Conservation (phyloP, 225 moss, liverwort and hornwort genomes). For the Marchantia polymorpha region DNA sequence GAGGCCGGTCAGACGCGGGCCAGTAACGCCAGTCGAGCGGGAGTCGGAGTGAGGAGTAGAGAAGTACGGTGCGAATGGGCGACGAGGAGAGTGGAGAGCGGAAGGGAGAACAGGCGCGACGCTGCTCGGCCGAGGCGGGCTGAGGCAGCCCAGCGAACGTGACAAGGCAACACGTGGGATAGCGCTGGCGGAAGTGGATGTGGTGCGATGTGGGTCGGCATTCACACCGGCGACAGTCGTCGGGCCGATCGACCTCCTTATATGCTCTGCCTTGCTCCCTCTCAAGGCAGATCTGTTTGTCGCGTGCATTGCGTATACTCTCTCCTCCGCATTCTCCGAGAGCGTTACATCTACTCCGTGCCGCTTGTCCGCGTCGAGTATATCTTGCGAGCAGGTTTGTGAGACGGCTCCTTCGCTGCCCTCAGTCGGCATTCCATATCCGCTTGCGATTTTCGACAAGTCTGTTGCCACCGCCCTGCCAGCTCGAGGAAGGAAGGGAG, state of each 20-base stretch:
- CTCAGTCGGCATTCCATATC: too few relatives aligned
- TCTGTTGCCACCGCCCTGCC: not conserved
- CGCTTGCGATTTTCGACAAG: not conserved
- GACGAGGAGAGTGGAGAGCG: not conserved
- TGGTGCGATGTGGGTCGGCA: not conserved
- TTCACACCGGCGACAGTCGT: not conserved
- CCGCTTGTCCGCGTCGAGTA: not conserved
- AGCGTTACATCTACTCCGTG: not conserved
- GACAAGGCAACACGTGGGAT: conserved; percentile 16
- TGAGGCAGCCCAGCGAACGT: not conserved
- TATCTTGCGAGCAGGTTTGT: not conserved
- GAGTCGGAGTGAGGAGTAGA: too few relatives aligned
- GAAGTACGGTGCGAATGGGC: not conserved
- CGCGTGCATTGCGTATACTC: not conserved
- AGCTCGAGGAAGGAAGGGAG: not conserved
- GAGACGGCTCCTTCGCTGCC: not conserved
- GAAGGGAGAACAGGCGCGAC: too few relatives aligned
- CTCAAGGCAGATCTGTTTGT: conserved; percentile 9
- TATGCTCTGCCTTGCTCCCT: not conserved
- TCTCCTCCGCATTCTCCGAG: not conserved
- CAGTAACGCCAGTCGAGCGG: not conserved
- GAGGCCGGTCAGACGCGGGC: too few relatives aligned
- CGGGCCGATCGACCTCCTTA: not conserved
- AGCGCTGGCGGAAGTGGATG: not conserved
- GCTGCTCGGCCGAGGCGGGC: not conserved